Evolutionary conservation across 257 asterid genomes (phyloP).

Genomic region (Dorcoceras hygrometricum): DNA sequence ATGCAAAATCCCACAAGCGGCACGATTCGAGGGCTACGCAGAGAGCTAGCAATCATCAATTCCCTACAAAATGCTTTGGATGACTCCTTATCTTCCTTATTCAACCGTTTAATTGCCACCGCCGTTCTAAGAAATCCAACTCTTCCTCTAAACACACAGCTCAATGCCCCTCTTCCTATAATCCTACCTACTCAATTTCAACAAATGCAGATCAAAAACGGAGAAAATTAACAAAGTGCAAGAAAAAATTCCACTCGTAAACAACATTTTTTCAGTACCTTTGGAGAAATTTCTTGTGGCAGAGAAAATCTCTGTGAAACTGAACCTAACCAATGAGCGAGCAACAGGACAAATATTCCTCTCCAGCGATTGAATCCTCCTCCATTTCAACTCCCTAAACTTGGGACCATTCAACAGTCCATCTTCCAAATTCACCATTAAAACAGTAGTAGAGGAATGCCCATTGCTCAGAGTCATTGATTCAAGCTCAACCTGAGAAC

Average conservation of each 20-base stretch:
- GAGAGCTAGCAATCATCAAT: slow-evolving; percentile 85
- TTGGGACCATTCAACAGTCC: slow-evolving; percentile 55
- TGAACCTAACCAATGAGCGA: slow-evolving; percentile 73
- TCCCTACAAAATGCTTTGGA: slow-evolving; percentile 92
- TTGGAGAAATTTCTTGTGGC: slow-evolving; percentile 70
- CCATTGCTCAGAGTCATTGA: slow-evolving; percentile 50
- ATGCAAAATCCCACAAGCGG: slow-evolving; percentile 86
- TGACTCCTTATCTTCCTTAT: slow-evolving; percentile 72
- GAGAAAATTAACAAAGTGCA: neutral
- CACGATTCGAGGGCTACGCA: slow-evolving; percentile 64
- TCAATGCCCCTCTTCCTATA: slow-evolving; percentile 90
- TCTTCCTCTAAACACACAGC: slow-evolving; percentile 92
- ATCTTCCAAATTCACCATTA: slow-evolving; percentile 88
- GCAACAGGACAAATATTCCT: slow-evolving; percentile 82
- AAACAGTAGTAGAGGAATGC: slow-evolving; percentile 56
- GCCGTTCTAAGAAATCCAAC: slow-evolving; percentile 56
- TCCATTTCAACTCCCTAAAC: slow-evolving; percentile 66
- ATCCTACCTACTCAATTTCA: slow-evolving; percentile 63
- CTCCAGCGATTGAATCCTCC: slow-evolving; percentile 71
- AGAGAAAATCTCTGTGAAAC: slow-evolving; percentile 59
- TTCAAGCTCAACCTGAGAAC: slow-evolving; percentile 90
- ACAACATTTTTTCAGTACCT: slow-evolving; percentile 35
- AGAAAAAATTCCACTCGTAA: no score
- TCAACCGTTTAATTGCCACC: slow-evolving; percentile 77
- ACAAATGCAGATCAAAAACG: slow-evolving; percentile 16